phyloP scores from a whole-genome alignment of 306 rosid species.

The Crataegus laevigata region DNA sequence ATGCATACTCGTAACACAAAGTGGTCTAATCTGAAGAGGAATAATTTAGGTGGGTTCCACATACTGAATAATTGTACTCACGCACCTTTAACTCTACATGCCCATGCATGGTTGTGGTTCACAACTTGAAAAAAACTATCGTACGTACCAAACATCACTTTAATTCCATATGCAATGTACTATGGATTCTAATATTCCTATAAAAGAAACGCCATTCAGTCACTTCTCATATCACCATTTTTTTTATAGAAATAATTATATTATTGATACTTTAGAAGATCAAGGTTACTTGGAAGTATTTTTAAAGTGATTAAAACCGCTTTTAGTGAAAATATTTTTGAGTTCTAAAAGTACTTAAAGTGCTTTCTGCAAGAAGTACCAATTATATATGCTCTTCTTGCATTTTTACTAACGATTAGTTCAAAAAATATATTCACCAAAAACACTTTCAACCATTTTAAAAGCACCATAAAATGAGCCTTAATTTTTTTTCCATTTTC shows the following conservation, averaged over 20 bases:
- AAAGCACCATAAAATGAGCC: too few species aligned
- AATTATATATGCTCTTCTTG: too few species aligned
- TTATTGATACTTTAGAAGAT: too few species aligned
- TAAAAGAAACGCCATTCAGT: not conserved
- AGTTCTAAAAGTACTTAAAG: too few species aligned
- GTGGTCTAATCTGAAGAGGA: not conserved
- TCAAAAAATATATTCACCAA: too few species aligned
- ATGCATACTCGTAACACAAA: not conserved
- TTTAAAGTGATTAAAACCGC: too few species aligned
- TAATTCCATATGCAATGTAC: not conserved
- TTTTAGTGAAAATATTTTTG: too few species aligned
- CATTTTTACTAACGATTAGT: too few species aligned
- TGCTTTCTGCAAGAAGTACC: too few species aligned
- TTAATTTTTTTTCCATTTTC: not conserved
- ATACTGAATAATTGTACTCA: not conserved
- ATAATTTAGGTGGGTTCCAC: not conserved
- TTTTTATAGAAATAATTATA: too few species aligned
- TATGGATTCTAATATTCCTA: not conserved
- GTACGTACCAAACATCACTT: not conserved
- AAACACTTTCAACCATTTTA: too few species aligned
- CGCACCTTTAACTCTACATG: not conserved
- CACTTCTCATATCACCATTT: not conserved
- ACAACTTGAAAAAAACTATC: not conserved
- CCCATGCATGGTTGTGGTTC: not conserved
- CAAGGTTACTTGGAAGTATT: too few species aligned